Evolutionary conservation across 1,284 basidiomycete species (phyloP).

Genomic region (Earliella scabrosa): DNA sequence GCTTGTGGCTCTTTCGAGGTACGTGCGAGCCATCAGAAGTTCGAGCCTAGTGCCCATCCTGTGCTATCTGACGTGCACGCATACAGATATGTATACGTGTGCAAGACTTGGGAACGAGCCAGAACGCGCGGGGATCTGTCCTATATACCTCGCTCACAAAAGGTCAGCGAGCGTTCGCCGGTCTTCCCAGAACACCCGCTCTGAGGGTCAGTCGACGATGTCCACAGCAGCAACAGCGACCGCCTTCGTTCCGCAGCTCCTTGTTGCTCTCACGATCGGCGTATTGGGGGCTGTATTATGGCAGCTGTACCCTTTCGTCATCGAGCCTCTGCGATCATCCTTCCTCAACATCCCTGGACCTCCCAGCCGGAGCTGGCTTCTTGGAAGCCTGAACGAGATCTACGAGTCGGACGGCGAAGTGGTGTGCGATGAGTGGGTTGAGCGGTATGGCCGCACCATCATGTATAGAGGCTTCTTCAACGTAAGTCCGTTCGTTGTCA

Average conservation of each 20-base stretch:
- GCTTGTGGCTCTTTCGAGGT: too few species aligned
- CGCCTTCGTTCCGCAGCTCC: not conserved
- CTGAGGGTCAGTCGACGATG: too few species aligned
- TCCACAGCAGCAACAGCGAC: not conserved
- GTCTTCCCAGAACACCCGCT: too few species aligned
- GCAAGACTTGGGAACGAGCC: too few species aligned
- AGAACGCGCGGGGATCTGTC: too few species aligned
- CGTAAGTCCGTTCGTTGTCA: conserved; percentile 40
- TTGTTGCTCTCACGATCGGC: not conserved
- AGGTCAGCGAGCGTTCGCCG: too few species aligned
- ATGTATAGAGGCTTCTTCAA: conserved; percentile 50
- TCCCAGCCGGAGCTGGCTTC: conserved; percentile 50
- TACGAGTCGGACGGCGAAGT: conserved; percentile 46
- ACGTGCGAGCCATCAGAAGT: too few species aligned
- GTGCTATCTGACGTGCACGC: too few species aligned
- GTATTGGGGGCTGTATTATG: not conserved
- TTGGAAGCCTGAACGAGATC: conserved; percentile 55
- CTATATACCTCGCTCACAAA: too few species aligned
- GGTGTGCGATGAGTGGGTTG: conserved; percentile 56
- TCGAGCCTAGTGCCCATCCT: too few species aligned
- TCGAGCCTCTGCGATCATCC: conserved; percentile 43
- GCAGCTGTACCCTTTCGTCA: conserved; percentile 9
- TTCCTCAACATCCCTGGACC: conserved; percentile 55
- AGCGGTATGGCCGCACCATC: conserved; percentile 56
- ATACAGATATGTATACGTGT: too few species aligned